Base-by-base conservation (phyloP, 2,329 filamentous ascomycete genomes). In the Diaporthe nobilis region DNA sequence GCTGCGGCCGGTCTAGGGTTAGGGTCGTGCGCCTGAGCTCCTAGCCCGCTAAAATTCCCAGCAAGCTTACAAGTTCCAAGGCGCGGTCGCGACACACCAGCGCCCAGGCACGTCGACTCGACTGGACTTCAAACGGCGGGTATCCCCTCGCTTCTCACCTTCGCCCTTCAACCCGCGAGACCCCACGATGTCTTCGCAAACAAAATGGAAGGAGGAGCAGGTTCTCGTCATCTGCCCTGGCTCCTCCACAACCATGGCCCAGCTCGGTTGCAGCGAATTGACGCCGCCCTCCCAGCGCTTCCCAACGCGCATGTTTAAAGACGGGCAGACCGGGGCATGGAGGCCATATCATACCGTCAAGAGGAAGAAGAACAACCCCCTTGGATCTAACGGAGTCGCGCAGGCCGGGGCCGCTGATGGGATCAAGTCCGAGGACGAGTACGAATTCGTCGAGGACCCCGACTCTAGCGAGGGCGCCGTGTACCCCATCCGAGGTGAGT, bases 231-330 rank as follows among this genome's bases (percentile, higher is more conserved):
- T 96, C 85, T 93, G 93, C 84, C 94, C 94, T 47, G 96, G 96
- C 82, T 98, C 95, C 83, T 93, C 94, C 85, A 96, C 93, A 78
- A 98, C 95, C 76, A 92, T 98, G 86, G 96, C 95, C 79, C 95
- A 98, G 89, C 90, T 98, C 55, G 96, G 96, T 71, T 93, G 97
- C 80, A 93, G 92, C 80, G 96, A 98, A 87, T 93, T 98, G 84
- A 98, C 96, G 49, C 96, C 95, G 58, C 95, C 97, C n/a, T 90
- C 92, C 77, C 91, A 94, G 83, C 94, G 95, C 79, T 91, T 98
- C 79, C 92, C 94, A 44, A 98, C 96, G 85, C 94, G 97, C 87
- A 98, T 99, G 95, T 99, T 98, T 72, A 92, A 92, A 79, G 95
- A 97, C 82, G 89, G 90, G 72, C 94, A 95, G 75, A 92, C 94